Conservation (phyloP, 2,329 filamentous ascomycete species). For the Apiospora hydei region DNA sequence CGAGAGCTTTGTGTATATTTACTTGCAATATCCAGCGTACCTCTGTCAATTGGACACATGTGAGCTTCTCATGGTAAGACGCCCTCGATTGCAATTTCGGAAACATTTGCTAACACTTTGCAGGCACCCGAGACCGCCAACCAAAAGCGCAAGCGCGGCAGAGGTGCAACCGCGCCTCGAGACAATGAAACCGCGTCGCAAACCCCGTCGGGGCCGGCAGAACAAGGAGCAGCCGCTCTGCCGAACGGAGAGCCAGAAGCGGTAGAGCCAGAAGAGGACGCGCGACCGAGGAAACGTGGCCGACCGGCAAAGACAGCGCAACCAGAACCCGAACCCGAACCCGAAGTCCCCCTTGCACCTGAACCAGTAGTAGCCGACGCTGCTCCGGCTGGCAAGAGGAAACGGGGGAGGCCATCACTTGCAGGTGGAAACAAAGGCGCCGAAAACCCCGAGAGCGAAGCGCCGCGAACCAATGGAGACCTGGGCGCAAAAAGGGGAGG, state of each 20-base stretch:
- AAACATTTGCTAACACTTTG: not conserved
- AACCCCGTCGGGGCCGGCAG: constrained; percentile 31
- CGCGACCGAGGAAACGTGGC: constrained; percentile 37
- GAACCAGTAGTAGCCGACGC: constrained; percentile 31
- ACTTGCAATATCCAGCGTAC: not conserved
- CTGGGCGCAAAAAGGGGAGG: constrained; percentile 38
- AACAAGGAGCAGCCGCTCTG: constrained; percentile 29
- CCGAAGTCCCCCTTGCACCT: constrained; percentile 24
- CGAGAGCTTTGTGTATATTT: constrained; percentile 12
- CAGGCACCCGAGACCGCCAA: constrained; percentile 40
- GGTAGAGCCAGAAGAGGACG: constrained; percentile 27
- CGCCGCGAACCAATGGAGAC: not conserved
- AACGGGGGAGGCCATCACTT: constrained; percentile 37
- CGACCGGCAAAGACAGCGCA: constrained; percentile 31
- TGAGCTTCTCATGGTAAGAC: not conserved
- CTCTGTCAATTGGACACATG: not conserved
- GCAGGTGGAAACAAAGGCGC: constrained; percentile 25
- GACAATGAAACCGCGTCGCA: constrained; percentile 38
- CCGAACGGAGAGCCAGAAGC: constrained; percentile 29
- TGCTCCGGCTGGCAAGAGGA: constrained; percentile 31
- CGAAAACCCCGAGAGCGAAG: not conserved
- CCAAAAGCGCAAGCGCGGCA: constrained; percentile 53
- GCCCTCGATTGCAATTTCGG: no score
- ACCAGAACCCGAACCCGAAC: constrained; percentile 18
- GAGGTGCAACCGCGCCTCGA: constrained; percentile 48